These are phyloP conservation scores for Nelumbo lutea DNA, from an alignment of 164 flowering plant genomes.

Conservation along the genomic window DNA sequence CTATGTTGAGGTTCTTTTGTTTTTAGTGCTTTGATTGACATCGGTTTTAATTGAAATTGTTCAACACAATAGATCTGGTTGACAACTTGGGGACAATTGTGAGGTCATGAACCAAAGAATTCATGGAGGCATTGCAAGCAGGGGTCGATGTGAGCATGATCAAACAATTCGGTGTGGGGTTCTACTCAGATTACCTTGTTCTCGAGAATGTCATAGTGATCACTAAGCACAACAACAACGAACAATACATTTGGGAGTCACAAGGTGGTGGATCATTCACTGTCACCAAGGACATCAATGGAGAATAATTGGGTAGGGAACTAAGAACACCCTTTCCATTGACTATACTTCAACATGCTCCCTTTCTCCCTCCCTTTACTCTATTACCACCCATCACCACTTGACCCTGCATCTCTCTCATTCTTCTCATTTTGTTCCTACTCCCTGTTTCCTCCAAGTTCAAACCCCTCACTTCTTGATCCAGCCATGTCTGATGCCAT, in stretches of 20 bases:
- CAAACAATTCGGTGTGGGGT: conserved; percentile 67
- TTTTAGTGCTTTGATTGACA: background rate
- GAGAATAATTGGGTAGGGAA: background rate
- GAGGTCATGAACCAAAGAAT: conserved; percentile 63
- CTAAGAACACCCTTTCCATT: background rate
- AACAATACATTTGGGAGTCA: conserved; percentile 4
- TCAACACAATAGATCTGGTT: conserved; percentile 39
- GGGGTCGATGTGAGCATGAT: conserved; percentile 75
- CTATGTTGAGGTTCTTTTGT: background rate
- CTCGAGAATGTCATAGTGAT: conserved; percentile 60
- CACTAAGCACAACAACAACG: conserved; percentile 1
- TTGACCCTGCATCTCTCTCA: too few species aligned
- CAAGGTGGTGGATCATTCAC: conserved; percentile 3
- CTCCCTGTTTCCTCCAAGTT: too few species aligned
- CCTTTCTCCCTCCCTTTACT: too few species aligned
- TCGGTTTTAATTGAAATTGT: background rate
- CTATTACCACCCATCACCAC: too few species aligned
- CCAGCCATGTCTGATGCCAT: conserved; percentile 53
- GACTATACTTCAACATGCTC: too few species aligned
- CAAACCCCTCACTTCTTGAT: background rate
- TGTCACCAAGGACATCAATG: background rate
- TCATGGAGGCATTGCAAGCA: conserved; percentile 69
- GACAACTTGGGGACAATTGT: conserved; percentile 68
- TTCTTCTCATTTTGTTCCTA: too few species aligned
- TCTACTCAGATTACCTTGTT: conserved; percentile 61